These are phyloP conservation scores for Penicillium lagena DNA, from an alignment of 495 filamentous ascomycete genomes.

Conservation along the genomic window DNA sequence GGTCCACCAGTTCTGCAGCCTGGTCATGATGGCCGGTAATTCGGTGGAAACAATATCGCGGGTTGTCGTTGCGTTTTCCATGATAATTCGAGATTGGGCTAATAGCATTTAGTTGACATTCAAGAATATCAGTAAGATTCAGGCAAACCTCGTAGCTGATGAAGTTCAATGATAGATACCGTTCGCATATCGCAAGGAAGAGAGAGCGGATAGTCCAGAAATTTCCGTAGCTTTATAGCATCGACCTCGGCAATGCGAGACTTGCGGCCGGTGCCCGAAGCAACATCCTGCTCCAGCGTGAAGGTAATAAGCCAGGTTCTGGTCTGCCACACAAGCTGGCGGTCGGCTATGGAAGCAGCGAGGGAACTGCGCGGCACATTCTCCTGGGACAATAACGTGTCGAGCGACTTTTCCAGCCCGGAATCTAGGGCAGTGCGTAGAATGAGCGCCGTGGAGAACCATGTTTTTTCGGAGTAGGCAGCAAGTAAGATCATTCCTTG, in stretches of 20 bases:
- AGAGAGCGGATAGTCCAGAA: slow-evolving; percentile 36
- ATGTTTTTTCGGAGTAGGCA: slow-evolving; percentile 39
- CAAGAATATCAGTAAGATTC: neutral
- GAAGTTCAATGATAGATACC: slow-evolving; percentile 35
- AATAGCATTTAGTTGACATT: neutral
- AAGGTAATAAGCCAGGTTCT: slow-evolving; percentile 38
- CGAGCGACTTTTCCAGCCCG: slow-evolving; percentile 35
- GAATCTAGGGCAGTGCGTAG: slow-evolving; percentile 36
- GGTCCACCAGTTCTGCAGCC: slow-evolving; percentile 33
- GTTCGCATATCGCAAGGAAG: slow-evolving; percentile 38
- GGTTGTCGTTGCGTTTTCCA: slow-evolving; percentile 24
- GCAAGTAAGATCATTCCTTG: slow-evolving; percentile 40
- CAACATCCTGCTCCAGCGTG: slow-evolving; percentile 36
- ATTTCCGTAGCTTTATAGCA: slow-evolving; percentile 29
- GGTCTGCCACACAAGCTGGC: slow-evolving; percentile 36
- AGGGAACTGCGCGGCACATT: slow-evolving; percentile 32
- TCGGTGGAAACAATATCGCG: slow-evolving; percentile 24
- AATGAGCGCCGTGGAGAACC: slow-evolving; percentile 40
- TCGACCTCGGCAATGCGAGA: slow-evolving; percentile 37
- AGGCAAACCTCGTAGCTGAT: slow-evolving; percentile 30
- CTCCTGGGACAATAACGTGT: slow-evolving; percentile 29
- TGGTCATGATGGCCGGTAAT: slow-evolving; percentile 29
- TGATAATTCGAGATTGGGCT: slow-evolving; percentile 26
- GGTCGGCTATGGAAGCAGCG: slow-evolving; percentile 33
- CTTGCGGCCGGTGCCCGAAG: slow-evolving; percentile 37